Evolutionary conservation across 179 eudicot species (phyloP), one percentile per base, ranked within the genome.

Genomic region (Beta macrorhiza): DNA sequence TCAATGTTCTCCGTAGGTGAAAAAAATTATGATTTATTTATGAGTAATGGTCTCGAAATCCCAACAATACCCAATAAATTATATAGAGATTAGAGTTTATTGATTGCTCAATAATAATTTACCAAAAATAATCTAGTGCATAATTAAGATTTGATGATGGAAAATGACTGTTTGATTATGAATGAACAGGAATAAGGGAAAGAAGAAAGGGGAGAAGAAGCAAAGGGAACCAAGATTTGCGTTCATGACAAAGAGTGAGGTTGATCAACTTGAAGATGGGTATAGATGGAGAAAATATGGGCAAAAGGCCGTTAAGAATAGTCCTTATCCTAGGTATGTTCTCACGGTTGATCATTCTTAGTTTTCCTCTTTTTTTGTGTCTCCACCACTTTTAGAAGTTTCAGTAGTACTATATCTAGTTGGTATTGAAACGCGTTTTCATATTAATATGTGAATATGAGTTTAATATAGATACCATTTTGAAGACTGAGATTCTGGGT

Each of bases 201-300:
- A 89, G 84, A 93, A 93, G 86, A 91, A 91, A 67, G 89, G 83
- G 20, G 92, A 86, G 81, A 93, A 92, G 87, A 91, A 90, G 89
- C 77, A 91, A 84, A 90, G 75, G 47, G 92, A 89, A 53, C 88
- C 92, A 32, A 73, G 96, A 75, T 89, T 90, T 79, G 95, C 98
- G 45, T 93, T 93, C 90, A 88, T 91, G 92, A 92, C 96, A 32
- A 92, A 92, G 85, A 93, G 94, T 70, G 94, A 92, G 56, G 87
- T 91, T 20, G 98, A 93, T 90, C 91, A 93, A 84, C 91, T 93
- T 53, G 98, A 93, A 89, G 97, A 93, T 85, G 95, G 95, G 4
- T 91, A 91, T 79, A 84, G 94, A 84, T 91, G 95, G 92, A 90
- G 92, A 83, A 91, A 91, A 81, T 91, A 91, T 59, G 95, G 95